Conservation (phyloP, 768 basidiomycete genomes). For the Pleurotus salmoneostramineus region DNA sequence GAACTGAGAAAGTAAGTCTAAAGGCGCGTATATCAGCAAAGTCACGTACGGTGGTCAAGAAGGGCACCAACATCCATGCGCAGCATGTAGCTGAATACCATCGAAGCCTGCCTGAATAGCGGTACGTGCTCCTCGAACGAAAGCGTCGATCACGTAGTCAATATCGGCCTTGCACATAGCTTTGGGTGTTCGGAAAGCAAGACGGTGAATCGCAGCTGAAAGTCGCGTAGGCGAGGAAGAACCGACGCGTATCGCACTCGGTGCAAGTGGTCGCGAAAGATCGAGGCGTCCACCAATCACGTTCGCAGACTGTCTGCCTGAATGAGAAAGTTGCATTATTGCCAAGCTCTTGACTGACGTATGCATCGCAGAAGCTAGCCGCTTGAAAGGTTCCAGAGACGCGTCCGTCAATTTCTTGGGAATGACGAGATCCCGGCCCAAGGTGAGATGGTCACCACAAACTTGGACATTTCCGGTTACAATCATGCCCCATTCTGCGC, state of each 20-base stretch:
- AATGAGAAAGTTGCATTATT: slow-evolving; percentile 82
- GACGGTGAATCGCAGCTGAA: slow-evolving; percentile 34
- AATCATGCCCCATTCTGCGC: slow-evolving; percentile 82
- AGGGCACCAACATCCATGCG: slow-evolving; percentile 72
- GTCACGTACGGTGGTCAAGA: neutral
- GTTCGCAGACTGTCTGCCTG: slow-evolving; percentile 79
- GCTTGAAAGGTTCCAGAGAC: slow-evolving; percentile 44
- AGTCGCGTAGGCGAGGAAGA: slow-evolving; percentile 17
- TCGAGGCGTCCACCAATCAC: slow-evolving; percentile 64
- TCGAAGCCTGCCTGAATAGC: slow-evolving; percentile 76
- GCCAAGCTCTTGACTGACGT: slow-evolving; percentile 30
- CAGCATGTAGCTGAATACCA: slow-evolving; percentile 81
- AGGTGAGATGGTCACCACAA: slow-evolving; percentile 51
- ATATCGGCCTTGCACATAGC: slow-evolving; percentile 62
- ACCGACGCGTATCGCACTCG: slow-evolving; percentile 58
- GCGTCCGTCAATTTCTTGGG: slow-evolving; percentile 40
- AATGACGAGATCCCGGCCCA: slow-evolving; percentile 71
- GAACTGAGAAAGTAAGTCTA: slow-evolving; percentile 80
- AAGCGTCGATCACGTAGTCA: slow-evolving; percentile 51
- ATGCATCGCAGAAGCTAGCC: slow-evolving; percentile 49
- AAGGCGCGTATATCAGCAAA: neutral
- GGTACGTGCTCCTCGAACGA: slow-evolving; percentile 62
- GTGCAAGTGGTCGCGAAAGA: slow-evolving; percentile 61
- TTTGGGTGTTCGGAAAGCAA: slow-evolving; percentile 60
- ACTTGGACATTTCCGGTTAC: slow-evolving; percentile 86